These are phyloP conservation scores for Tricholoma matsutake DNA, from an alignment of 768 basidiomycete species.

Conservation along the genomic window DNA sequence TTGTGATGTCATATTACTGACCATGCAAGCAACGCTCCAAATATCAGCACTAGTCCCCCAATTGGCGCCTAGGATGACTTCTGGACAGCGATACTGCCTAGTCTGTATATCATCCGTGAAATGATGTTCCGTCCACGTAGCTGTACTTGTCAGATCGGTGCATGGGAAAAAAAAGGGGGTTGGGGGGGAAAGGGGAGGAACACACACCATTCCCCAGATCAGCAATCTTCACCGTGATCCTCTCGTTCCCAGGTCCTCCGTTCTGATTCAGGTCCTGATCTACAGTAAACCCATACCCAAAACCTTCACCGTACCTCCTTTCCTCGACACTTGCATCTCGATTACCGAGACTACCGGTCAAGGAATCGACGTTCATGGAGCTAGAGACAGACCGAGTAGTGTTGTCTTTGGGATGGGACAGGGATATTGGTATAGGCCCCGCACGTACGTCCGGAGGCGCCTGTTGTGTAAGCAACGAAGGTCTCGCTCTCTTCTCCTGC, in stretches of 20 bases:
- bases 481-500: constrained; percentile 32
- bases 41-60: constrained; percentile 96
- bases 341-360: background rate
- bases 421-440: background rate
- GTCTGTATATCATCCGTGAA: constrained; percentile 99
- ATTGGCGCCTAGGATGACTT: constrained; percentile 93
- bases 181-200: constrained; percentile 7
- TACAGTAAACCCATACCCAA: background rate
- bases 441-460: constrained; percentile 35
- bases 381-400: background rate
- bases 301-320: background rate
- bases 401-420: background rate
- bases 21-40: constrained; percentile 95
- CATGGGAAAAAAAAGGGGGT: constrained; percentile 1
- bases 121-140: constrained; percentile 91
- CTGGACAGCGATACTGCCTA: constrained; percentile 94
- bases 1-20: constrained; percentile 39
- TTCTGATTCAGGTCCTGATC: constrained; percentile 18
- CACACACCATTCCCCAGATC: constrained; percentile 90
- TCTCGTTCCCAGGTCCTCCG: constrained; percentile 38
- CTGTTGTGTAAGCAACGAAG: constrained; percentile 74
- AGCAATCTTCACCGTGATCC: constrained; percentile 98
- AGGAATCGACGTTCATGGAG: background rate
- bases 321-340: background rate
- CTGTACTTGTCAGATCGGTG: constrained; percentile 29